phyloP scores from a whole-genome alignment of 768 basidiomycete genomes.

The Leccinum rimulosum region DNA sequence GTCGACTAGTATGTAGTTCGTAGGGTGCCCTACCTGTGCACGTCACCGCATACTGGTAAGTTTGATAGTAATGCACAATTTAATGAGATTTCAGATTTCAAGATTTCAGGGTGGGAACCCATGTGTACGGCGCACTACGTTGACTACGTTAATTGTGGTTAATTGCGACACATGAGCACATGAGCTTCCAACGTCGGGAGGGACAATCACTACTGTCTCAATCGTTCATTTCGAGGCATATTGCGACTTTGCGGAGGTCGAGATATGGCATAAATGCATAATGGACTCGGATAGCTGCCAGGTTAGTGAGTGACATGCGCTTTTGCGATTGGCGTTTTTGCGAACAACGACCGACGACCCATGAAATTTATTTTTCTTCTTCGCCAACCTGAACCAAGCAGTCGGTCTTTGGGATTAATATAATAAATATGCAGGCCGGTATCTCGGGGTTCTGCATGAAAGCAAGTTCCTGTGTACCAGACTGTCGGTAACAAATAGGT shows the following conservation, averaged over 20 bases:
- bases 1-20: background rate
- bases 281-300: background rate
- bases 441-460: background rate
- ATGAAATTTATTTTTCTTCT: background rate
- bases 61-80: background rate
- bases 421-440: background rate
- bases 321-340: slow-evolving; percentile 14
- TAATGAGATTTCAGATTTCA: background rate
- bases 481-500: background rate
- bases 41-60: slow-evolving; percentile 4
- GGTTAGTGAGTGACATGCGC: background rate
- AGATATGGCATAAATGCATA: background rate
- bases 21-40: slow-evolving; percentile 13
- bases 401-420: background rate
- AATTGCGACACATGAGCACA: background rate
- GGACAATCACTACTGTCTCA: background rate
- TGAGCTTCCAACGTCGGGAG: background rate
- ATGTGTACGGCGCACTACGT: background rate
- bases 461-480: background rate
- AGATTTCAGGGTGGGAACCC: background rate
- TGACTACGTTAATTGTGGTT: background rate
- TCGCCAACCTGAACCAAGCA: background rate
- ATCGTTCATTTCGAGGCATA: slow-evolving; percentile 20
- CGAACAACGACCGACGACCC: background rate
- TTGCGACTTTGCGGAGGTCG: slow-evolving; percentile 4